Percentiles rank a stretch among this genome's conserved stretches.
phyloP scores from a whole-genome alignment of 495 filamentous ascomycete species.

The Oidiodendron maius region DNA sequence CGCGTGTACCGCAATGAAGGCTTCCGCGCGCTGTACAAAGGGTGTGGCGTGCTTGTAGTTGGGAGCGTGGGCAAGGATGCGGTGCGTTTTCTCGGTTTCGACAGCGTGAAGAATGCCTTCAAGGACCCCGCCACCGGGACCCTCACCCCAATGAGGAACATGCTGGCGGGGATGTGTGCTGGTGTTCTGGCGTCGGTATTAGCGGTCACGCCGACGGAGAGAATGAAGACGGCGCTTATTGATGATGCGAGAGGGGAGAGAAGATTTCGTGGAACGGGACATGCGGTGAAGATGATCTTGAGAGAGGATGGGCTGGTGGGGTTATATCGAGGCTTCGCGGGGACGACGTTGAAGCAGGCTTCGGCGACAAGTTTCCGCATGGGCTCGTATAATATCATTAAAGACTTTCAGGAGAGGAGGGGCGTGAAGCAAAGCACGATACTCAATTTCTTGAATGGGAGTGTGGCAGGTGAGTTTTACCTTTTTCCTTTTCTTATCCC shows the following conservation, averaged over 20 bases:
- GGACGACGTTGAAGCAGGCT: slow-evolving; percentile 63
- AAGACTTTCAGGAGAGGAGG: slow-evolving; percentile 44
- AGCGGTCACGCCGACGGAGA: slow-evolving; percentile 60
- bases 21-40: slow-evolving; percentile 52
- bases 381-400: slow-evolving; percentile 63
- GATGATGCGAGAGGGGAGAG: slow-evolving; percentile 53
- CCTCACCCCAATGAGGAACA: slow-evolving; percentile 47
- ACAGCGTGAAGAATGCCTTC: slow-evolving; percentile 56
- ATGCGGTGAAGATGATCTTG: slow-evolving; percentile 44
- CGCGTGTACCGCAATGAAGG: slow-evolving; percentile 38
- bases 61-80: slow-evolving; percentile 55
- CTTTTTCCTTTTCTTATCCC: neutral
- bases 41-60: slow-evolving; percentile 36
- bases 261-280: slow-evolving; percentile 43
- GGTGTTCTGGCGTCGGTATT: slow-evolving; percentile 53
- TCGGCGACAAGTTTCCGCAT: slow-evolving; percentile 58
- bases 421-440: slow-evolving; percentile 28
- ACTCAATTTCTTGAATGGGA: slow-evolving; percentile 56
- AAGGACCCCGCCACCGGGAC: slow-evolving; percentile 49
- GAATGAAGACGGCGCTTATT: slow-evolving; percentile 65
- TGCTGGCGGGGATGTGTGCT: slow-evolving; percentile 56
- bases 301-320: slow-evolving; percentile 45
- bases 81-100: slow-evolving; percentile 60
- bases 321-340: slow-evolving; percentile 54
- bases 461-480: slow-evolving; percentile 39